phyloP scores from a whole-genome alignment of 1,139 yeast genomes.

The Zygoascus meyerae region DNA sequence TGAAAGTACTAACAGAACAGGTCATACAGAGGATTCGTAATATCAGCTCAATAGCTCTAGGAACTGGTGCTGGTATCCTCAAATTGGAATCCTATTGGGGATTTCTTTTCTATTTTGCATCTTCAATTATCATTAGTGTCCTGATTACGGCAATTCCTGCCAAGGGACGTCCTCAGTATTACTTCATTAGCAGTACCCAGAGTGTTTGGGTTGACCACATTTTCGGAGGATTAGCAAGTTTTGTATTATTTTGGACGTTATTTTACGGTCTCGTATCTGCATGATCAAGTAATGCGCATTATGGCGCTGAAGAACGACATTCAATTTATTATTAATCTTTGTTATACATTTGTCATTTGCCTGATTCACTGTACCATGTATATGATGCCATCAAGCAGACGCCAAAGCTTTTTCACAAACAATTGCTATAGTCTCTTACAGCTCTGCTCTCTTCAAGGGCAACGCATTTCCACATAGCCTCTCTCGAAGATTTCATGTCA shows the following conservation, averaged over 20 bases:
- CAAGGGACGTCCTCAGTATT: conserved; percentile 41
- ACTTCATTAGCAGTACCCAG: conserved; percentile 49
- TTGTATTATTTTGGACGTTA: conserved; percentile 79
- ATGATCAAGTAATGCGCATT: conserved; percentile 18
- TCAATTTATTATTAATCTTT: background rate
- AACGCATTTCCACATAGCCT: conserved; percentile 60
- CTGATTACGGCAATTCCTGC: conserved; percentile 43
- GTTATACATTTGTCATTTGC: background rate
- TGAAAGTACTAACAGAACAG: conserved; percentile 7
- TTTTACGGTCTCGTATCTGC: conserved; percentile 58
- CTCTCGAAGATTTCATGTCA: conserved; percentile 42
- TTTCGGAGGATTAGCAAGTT: conserved; percentile 59
- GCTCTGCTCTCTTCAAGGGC: conserved; percentile 64
- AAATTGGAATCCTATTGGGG: conserved; percentile 63
- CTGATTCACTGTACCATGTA: too few species aligned
- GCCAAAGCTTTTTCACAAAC: too few species aligned
- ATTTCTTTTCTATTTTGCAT: conserved; percentile 49
- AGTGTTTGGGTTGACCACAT: conserved; percentile 54
- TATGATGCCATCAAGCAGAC: too few species aligned
- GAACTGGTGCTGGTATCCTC: conserved; percentile 67
- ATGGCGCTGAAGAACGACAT: background rate
- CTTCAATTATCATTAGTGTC: conserved; percentile 43
- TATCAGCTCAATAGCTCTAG: conserved; percentile 58
- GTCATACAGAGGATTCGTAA: conserved; percentile 42
- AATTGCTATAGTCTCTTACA: conserved; percentile 40